Evolutionary conservation across 2,329 filamentous ascomycete species (phyloP).

Genomic region (Fusarium pseudoanthophilum): DNA sequence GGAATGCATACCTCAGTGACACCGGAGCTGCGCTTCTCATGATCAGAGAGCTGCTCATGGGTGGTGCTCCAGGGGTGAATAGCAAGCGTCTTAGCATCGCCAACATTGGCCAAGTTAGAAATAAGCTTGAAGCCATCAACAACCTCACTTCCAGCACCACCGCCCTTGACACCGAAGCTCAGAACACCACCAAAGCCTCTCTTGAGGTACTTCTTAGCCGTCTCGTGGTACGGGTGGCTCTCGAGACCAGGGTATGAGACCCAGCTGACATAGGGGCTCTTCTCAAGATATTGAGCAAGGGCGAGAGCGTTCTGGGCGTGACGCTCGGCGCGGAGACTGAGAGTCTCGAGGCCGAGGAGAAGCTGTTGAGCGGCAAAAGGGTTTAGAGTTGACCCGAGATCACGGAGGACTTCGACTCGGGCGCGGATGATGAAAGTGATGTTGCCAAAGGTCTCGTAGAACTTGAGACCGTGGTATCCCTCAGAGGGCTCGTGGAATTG

Average conservation of each 20-base stretch:
- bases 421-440: conserved; percentile 86
- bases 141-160: conserved; percentile 82
- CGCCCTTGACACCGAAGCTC: conserved; percentile 93
- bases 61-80: conserved; percentile 97
- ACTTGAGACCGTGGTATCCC: conserved; percentile 92
- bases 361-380: conserved; percentile 95
- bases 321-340: conserved; percentile 85
- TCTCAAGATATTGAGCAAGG: conserved; percentile 84
- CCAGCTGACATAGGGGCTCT: conserved; percentile 87
- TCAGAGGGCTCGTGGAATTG: conserved; percentile 90
- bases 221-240: conserved; percentile 80
- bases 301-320: conserved; percentile 86
- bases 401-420: conserved; percentile 89
- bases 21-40: conserved; percentile 83
- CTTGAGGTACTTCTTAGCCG: conserved; percentile 87
- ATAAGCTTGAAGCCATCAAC: conserved; percentile 96
- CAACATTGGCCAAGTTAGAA: conserved; percentile 95
- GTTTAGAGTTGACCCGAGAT: conserved; percentile 84
- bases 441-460: conserved; percentile 90
- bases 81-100: conserved; percentile 92
- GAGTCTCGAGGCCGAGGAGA: conserved; percentile 87
- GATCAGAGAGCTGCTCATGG: conserved; percentile 87
- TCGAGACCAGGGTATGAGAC: conserved; percentile 92
- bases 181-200: conserved; percentile 90
- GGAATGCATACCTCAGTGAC: conserved; percentile 73